phyloP scores from a whole-genome alignment of 768 basidiomycete genomes.

The Pleurotus salmoneostramineus region DNA sequence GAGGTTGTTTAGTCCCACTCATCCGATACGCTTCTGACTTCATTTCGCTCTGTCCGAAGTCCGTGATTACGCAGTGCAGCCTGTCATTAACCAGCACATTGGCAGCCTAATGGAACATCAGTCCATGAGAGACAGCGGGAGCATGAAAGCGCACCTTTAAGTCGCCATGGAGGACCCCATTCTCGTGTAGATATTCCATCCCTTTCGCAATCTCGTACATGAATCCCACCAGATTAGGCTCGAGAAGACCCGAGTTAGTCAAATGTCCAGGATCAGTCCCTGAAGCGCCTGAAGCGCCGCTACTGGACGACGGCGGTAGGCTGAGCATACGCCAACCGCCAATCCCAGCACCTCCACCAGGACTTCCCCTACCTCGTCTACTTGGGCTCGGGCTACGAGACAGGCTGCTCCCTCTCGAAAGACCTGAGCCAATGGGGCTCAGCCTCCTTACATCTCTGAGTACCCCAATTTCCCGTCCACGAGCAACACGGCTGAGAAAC shows the following conservation, averaged over 20 bases:
- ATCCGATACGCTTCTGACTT: conserved; percentile 65
- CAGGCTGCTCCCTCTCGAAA: conserved; percentile 10
- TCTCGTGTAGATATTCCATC: conserved; percentile 74
- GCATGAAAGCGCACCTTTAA: conserved; percentile 51
- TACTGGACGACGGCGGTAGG: conserved; percentile 7
- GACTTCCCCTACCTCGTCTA: conserved; percentile 3
- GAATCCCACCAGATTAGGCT: conserved; percentile 47
- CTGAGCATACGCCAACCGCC: conserved; percentile 5
- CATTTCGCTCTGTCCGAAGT: conserved; percentile 83
- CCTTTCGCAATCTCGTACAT: conserved; percentile 76
- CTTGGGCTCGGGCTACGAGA: conserved; percentile 8
- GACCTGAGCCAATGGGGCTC: conserved; percentile 13
- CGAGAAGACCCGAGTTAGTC: not conserved
- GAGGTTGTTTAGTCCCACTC: conserved; percentile 43
- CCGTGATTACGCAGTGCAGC: conserved; percentile 67
- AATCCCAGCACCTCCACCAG: conserved; percentile 3
- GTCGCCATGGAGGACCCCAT: conserved; percentile 74
- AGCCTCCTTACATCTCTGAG: conserved; percentile 13
- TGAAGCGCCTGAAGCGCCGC: not conserved
- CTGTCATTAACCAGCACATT: conserved; percentile 76
- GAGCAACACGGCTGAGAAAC: conserved; percentile 43
- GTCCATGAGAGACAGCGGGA: not conserved
- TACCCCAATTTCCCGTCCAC: conserved; percentile 15
- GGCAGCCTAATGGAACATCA: conserved; percentile 38
- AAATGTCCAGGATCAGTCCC: not conserved